Conservation (phyloP, 371 early-diverging fungal genomes). For the Neoconidiobolus thromboides region DNA sequence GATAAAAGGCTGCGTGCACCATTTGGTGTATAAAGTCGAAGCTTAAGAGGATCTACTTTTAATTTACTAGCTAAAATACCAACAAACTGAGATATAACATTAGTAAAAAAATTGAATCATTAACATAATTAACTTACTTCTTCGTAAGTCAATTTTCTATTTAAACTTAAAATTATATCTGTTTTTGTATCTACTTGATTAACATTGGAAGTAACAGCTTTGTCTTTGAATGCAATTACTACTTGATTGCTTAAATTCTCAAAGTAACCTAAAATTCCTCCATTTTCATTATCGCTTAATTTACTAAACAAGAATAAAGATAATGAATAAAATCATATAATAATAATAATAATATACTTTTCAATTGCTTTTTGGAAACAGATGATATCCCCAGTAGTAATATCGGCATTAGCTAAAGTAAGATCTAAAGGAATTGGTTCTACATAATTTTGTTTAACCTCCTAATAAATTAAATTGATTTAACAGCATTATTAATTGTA, state of each 20-base stretch:
- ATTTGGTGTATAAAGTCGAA: slow-evolving; percentile 29
- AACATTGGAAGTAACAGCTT: slow-evolving; percentile 14
- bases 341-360: not conserved
- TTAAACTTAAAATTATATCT: slow-evolving; percentile 27
- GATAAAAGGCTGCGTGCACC: slow-evolving; percentile 16
- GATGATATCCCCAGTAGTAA: slow-evolving; percentile 84
- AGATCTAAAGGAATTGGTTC: slow-evolving; percentile 38
- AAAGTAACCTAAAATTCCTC: slow-evolving; percentile 45
- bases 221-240: slow-evolving; percentile 44
- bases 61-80: slow-evolving; percentile 25
- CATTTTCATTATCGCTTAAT: slow-evolving; percentile 11
- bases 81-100: not conserved
- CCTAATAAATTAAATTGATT: slow-evolving; percentile 16
- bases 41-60: slow-evolving; percentile 35
- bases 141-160: slow-evolving; percentile 26
- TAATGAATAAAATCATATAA: too few species aligned
- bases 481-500: too few species aligned
- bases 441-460: slow-evolving; percentile 81
- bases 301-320: not conserved
- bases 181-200: slow-evolving; percentile 9
- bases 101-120: too few species aligned
- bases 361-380: slow-evolving; percentile 45
- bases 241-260: slow-evolving; percentile 46
- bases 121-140: too few species aligned
- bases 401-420: slow-evolving; percentile 54